Percentiles rank a stretch among this genome's conserved stretches.
These are phyloP conservation scores for Clonostachys solani DNA, from an alignment of 2,329 filamentous ascomycete species.

Conservation along the genomic window DNA sequence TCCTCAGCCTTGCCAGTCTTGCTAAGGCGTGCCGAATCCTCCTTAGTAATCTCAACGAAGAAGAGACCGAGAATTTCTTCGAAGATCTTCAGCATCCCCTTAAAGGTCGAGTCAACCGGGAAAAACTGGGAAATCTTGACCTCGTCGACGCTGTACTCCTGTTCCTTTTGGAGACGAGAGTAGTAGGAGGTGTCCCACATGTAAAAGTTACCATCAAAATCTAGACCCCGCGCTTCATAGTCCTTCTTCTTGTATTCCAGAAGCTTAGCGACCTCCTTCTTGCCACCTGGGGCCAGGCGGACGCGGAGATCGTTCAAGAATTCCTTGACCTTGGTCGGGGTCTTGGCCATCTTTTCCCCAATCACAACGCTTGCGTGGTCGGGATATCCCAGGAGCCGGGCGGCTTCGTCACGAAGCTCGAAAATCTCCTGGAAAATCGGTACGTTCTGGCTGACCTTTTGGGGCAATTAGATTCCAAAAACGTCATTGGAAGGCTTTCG, in stretches of 20 bases:
- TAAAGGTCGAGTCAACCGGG: constrained; percentile 68
- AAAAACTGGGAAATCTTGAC: constrained; percentile 81
- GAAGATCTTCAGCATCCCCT: constrained; percentile 78
- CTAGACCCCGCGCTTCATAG: constrained; percentile 51
- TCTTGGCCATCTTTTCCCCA: constrained; percentile 85
- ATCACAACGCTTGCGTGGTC: constrained; percentile 74
- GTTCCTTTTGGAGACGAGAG: constrained; percentile 74
- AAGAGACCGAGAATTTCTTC: constrained; percentile 77
- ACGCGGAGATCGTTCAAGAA: constrained; percentile 68
- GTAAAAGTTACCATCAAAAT: constrained; percentile 68
- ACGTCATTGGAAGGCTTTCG: too few species aligned
- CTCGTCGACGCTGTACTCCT: constrained; percentile 77
- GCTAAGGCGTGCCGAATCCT: constrained; percentile 61
- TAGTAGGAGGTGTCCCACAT: constrained; percentile 83
- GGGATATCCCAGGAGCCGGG: constrained; percentile 70
- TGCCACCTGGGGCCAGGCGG: constrained; percentile 64
- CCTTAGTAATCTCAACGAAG: constrained; percentile 67
- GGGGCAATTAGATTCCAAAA: too few species aligned
- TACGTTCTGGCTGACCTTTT: constrained; percentile 62
- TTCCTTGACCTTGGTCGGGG: constrained; percentile 63
- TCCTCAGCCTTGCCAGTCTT: constrained; percentile 65
- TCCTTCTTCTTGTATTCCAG: constrained; percentile 71
- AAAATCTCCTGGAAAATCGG: constrained; percentile 72
- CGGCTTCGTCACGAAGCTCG: constrained; percentile 71
- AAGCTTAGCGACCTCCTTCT: constrained; percentile 67